These are phyloP conservation scores for Annona squamosa DNA, from an alignment of 164 flowering plant species.

Conservation along the genomic window DNA sequence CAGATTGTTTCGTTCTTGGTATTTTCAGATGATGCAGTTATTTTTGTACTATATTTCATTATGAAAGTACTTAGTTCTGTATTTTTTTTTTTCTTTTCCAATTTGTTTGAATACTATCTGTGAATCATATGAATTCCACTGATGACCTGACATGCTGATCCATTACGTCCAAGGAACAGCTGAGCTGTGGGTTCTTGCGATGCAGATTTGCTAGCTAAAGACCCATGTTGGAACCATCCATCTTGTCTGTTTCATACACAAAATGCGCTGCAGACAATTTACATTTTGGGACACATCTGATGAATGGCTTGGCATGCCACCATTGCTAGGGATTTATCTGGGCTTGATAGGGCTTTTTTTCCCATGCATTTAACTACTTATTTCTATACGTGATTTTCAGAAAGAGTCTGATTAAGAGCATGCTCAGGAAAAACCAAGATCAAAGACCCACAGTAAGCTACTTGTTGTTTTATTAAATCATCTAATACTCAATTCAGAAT, in stretches of 20 bases:
- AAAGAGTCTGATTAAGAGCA: conserved; percentile 52
- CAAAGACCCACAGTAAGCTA: conserved; percentile 62
- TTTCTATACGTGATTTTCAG: conserved; percentile 19
- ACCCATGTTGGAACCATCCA: background rate
- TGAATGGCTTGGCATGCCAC: background rate
- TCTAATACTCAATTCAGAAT: background rate
- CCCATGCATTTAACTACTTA: background rate
- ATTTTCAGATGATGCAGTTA: background rate
- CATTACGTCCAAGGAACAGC: background rate
- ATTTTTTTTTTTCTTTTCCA: background rate
- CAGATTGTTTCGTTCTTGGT: background rate
- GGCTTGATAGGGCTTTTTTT: background rate
- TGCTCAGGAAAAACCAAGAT: conserved; percentile 66
- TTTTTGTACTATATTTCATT: background rate
- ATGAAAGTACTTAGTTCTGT: background rate
- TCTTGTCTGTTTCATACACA: background rate
- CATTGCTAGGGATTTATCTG: background rate
- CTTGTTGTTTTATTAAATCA: background rate
- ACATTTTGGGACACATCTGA: background rate
- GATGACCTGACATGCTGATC: background rate
- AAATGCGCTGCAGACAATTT: background rate
- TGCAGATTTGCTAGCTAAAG: background rate
- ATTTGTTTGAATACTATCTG: background rate
- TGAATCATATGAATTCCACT: background rate
- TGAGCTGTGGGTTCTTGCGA: background rate